phyloP scores from a whole-genome alignment of 345 rosid genomes.

The Fremontodendron californicum region DNA sequence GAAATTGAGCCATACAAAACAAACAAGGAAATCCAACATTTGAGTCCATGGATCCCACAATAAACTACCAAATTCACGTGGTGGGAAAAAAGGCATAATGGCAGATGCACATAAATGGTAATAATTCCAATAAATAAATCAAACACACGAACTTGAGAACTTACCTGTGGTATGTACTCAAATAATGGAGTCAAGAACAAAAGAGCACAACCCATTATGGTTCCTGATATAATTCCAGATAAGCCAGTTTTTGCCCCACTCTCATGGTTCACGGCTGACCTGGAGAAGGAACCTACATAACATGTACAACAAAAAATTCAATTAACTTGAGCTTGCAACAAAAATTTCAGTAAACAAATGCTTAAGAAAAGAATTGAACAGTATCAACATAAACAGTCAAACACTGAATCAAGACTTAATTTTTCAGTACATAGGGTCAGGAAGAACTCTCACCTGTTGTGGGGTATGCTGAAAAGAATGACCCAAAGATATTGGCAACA shows the following conservation, averaged over 20 bases:
- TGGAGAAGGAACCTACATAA: conserved; percentile 85
- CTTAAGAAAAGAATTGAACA: neutral
- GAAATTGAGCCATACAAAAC: neutral
- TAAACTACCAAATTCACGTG: neutral
- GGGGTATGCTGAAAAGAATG: conserved; percentile 87
- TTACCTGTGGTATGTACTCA: conserved; percentile 86
- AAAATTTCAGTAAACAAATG: conserved; percentile 28
- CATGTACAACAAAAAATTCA: conserved; percentile 21
- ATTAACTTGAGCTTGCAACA: neutral
- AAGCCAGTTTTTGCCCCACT: conserved; percentile 94
- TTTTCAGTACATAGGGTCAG: conserved; percentile 16
- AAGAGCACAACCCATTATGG: conserved; percentile 80
- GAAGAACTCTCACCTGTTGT: conserved; percentile 65
- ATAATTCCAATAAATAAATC: neutral
- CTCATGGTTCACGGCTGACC: conserved; percentile 98
- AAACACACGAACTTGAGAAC: conserved; percentile 20
- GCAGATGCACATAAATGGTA: neutral
- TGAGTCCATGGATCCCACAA: neutral
- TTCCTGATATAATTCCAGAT: conserved; percentile 77
- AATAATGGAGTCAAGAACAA: conserved; percentile 82
- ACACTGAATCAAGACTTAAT: neutral
- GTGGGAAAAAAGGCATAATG: neutral
- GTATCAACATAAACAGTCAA: neutral
- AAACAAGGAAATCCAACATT: neutral
- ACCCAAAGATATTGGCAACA: conserved; percentile 83